These are phyloP conservation scores for Leishmania tarentolae DNA, from an alignment of 208 protist species.

Conservation along the genomic window DNA sequence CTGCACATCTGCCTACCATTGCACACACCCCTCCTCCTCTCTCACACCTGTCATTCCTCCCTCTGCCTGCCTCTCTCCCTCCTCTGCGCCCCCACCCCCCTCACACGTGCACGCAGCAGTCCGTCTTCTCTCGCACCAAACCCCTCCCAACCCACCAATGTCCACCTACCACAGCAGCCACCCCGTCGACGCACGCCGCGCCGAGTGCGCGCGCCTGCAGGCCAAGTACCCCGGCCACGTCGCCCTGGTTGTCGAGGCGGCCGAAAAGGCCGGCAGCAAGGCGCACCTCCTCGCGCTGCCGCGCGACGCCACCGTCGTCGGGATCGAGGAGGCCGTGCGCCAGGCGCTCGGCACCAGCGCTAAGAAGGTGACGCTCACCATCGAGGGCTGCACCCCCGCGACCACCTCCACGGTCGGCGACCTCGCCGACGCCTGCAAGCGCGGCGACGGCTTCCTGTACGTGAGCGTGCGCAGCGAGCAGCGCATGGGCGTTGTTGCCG, in stretches of 20 bases:
- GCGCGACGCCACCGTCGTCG: slow-evolving; percentile 18
- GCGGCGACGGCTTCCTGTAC: slow-evolving; percentile 23
- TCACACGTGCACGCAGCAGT: background rate
- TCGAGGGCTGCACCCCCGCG: slow-evolving; percentile 29
- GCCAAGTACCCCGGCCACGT: slow-evolving; percentile 24
- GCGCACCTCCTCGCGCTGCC: slow-evolving; percentile 18
- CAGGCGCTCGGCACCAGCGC: background rate
- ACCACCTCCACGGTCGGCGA: slow-evolving; percentile 12
- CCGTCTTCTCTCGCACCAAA: too few species aligned
- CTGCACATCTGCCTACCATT: too few species aligned
- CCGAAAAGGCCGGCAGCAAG: slow-evolving; percentile 8
- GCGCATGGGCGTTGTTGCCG: background rate
- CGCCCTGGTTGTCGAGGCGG: slow-evolving; percentile 16
- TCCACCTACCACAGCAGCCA: slow-evolving; percentile 11
- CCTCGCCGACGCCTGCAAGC: slow-evolving; percentile 10
- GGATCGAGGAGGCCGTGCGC: slow-evolving; percentile 22
- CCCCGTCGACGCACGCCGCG: slow-evolving; percentile 1
- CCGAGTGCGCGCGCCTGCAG: slow-evolving; percentile 23
- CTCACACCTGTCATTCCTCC: too few species aligned
- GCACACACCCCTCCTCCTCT: too few species aligned
- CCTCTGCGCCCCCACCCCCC: background rate
- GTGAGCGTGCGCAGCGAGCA: slow-evolving; percentile 10
- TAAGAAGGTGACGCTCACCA: slow-evolving; percentile 23
- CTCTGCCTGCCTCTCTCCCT: too few species aligned
- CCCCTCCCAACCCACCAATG: too few species aligned